Evolutionary conservation across 768 basidiomycete species (phyloP), one percentile per base, ranked within the genome.

Genomic region (Trametes sanguinea): DNA sequence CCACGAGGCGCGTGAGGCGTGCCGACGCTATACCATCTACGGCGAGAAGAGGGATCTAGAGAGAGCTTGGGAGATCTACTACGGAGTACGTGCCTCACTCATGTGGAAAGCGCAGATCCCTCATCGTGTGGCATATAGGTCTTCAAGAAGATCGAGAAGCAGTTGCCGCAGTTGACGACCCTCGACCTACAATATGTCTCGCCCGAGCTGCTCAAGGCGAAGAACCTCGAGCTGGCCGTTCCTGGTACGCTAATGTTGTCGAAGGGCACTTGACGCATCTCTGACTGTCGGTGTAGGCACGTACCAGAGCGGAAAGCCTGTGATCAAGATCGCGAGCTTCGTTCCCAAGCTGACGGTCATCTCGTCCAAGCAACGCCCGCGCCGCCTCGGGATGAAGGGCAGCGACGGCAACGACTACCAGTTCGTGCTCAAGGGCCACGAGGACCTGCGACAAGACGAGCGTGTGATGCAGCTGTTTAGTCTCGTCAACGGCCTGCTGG

Each of bases 391-490:
- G 14, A 77, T 98, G 57, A 89, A 87, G 70, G 97, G 97, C 8
- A 89, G 87, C 54, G 97, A 99, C 74, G 95, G 94, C 6, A 83
- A 87, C 68, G 97, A 98, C 65, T 96, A 98, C 70, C 88, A 94
- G 69, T 99, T 93, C 72, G 68, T 83, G 35, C 81, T 99, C 55
- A 99, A 99, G 83, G 97, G 97, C 7, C 97, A 99, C 74, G 97
- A 99, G 77, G 97, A 99, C 78, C 81, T 99, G 53, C 94, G 97
- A 43, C 97, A 98, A 76, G 97, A 99, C 72, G 97, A 99, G 70
- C 86, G 97, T 64, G 97, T 98, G 58, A 98, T 98, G 96, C 97
- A 99, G 74, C 83, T 98, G 17, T 98, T 98, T 75, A 91, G 97
- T 61, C 86, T 99, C 50, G 91, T 98, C 68, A 99, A 99, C 75